These are phyloP conservation scores for Striga asiatica DNA, from an alignment of 257 asterid genomes.

Conservation along the genomic window DNA sequence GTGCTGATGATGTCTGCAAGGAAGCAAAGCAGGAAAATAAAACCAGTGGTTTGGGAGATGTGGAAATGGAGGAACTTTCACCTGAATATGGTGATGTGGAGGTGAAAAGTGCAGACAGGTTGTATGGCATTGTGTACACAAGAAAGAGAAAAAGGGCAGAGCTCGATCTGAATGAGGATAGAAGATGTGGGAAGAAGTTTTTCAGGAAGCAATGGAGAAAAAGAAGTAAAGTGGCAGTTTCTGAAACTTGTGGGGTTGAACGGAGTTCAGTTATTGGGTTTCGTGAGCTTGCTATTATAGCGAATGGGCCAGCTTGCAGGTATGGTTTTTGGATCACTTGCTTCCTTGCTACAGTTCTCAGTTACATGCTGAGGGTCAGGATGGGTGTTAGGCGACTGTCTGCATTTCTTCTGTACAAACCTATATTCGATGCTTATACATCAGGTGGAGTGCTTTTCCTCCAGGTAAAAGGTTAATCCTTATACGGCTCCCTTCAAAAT, in stretches of 20 bases:
- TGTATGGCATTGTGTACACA: slow-evolving; percentile 43
- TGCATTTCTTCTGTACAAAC: slow-evolving; percentile 36
- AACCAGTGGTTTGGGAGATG: slow-evolving; percentile 7
- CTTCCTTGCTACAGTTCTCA: slow-evolving; percentile 47
- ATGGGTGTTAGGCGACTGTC: slow-evolving; percentile 33
- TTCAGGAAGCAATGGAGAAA: slow-evolving; percentile 44
- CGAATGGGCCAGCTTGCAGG: slow-evolving; percentile 23
- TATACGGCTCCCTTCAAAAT: no score
- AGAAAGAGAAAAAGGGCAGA: slow-evolving; percentile 43
- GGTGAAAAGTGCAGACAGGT: slow-evolving; percentile 19
- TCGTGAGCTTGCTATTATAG: slow-evolving; percentile 27
- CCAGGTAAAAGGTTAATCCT: slow-evolving; percentile 34
- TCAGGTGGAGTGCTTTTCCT: slow-evolving; percentile 45
- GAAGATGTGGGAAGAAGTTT: slow-evolving; percentile 47
- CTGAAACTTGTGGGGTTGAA: slow-evolving; percentile 10
- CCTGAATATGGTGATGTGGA: slow-evolving; percentile 10
- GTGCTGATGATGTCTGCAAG: slow-evolving; percentile 21
- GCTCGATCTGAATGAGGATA: slow-evolving; percentile 18
- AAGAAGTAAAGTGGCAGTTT: slow-evolving; percentile 10
- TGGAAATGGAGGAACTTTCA: slow-evolving; percentile 12
- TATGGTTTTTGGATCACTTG: slow-evolving; percentile 29
- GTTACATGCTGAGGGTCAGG: slow-evolving; percentile 45
- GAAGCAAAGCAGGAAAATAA: slow-evolving; percentile 16
- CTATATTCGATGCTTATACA: slow-evolving; percentile 37
- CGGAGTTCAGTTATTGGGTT: slow-evolving; percentile 5